These are phyloP conservation scores for Phytophthora aleatoria DNA, from an alignment of 352 stramenopile species.

Conservation along the genomic window DNA sequence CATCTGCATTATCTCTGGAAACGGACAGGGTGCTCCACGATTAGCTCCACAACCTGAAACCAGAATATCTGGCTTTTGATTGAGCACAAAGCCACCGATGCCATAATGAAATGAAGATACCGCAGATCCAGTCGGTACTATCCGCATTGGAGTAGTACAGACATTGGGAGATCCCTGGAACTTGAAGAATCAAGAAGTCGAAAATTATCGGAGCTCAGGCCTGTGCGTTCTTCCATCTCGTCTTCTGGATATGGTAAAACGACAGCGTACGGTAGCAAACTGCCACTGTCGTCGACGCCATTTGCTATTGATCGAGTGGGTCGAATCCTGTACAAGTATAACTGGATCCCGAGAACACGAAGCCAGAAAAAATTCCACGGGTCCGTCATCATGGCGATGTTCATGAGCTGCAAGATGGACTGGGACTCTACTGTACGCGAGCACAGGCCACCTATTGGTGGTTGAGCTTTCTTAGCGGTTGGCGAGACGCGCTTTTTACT, in stretches of 20 bases:
- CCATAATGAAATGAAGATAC: not conserved
- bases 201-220: slow-evolving; percentile 26
- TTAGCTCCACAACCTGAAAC: not conserved
- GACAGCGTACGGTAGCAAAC: slow-evolving; percentile 10
- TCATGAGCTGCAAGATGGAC: slow-evolving; percentile 46
- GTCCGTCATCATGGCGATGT: slow-evolving; percentile 55
- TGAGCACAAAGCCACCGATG: too few relatives aligned
- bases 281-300: not conserved
- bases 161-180: slow-evolving; percentile 25
- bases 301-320: not conserved
- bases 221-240: slow-evolving; percentile 35
- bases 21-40: not conserved
- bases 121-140: not conserved
- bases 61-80: not conserved
- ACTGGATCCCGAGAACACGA: slow-evolving; percentile 26
- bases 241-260: slow-evolving; percentile 30
- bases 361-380: slow-evolving; percentile 46
- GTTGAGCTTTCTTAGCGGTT: slow-evolving; percentile 1
- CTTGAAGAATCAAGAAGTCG: slow-evolving; percentile 21
- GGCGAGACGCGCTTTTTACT: slow-evolving; percentile 4
- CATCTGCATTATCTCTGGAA: not conserved
- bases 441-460: slow-evolving; percentile 1
- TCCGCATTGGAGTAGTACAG: slow-evolving; percentile 24
- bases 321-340: slow-evolving; percentile 40
- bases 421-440: slow-evolving; percentile 12